Percentiles rank a stretch among this genome's conserved stretches.
These are phyloP conservation scores for Hymenoscyphus occultus DNA, from an alignment of 2,329 filamentous ascomycete species.

Conservation along the genomic window DNA sequence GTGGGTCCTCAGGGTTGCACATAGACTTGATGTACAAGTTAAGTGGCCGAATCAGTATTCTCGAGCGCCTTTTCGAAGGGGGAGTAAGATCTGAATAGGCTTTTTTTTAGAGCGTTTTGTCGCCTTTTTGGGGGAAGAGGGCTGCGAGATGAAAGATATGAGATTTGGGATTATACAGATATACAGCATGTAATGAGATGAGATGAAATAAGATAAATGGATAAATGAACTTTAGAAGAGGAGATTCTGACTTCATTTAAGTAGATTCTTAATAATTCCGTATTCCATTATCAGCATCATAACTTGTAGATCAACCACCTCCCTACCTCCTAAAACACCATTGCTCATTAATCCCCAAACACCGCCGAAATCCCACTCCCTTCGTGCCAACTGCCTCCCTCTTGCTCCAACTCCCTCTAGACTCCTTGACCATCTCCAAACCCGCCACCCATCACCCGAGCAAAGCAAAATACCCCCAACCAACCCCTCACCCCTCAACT, in stretches of 20 bases:
- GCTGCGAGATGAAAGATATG: no score
- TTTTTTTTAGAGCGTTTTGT: background rate
- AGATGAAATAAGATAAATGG: background rate
- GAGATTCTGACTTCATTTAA: background rate
- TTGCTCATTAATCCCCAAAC: no score
- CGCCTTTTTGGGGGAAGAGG: no score
- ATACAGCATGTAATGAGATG: background rate
- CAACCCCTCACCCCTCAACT: background rate
- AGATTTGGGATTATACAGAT: background rate
- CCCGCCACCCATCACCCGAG: no score
- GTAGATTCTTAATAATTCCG: background rate
- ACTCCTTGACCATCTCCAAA: no score
- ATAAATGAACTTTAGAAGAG: background rate
- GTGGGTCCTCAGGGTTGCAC: constrained; percentile 69
- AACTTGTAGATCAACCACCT: no score
- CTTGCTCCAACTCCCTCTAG: no score
- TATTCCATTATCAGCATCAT: background rate
- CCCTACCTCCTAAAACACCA: no score
- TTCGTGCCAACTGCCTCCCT: no score
- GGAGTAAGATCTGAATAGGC: constrained; percentile 26
- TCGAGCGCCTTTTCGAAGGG: constrained; percentile 26
- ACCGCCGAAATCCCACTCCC: no score
- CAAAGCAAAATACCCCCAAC: no score
- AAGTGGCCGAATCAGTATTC: constrained; percentile 53
- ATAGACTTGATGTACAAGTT: constrained; percentile 68